Conservation (phyloP, 148 eudicot genomes). For the Hydrangea macrophylla region DNA sequence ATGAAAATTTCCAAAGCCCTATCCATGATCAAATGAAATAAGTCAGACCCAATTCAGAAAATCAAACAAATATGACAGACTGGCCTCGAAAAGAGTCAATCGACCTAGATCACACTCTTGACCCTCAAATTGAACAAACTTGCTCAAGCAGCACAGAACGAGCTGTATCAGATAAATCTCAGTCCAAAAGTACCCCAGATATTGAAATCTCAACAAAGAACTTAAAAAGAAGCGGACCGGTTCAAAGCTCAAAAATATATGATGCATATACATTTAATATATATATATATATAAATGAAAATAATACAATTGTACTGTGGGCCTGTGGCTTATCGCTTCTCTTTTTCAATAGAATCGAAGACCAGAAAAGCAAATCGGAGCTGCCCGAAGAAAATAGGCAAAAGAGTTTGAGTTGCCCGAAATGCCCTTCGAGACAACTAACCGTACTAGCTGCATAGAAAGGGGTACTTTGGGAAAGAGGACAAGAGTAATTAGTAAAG, state of each 20-base stretch:
- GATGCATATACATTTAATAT: not conserved
- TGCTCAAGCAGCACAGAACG: not conserved
- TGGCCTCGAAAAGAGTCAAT: conserved; percentile 8
- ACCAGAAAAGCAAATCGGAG: conserved; percentile 39
- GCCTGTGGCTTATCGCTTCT: conserved; percentile 17
- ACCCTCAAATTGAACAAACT: conserved; percentile 16
- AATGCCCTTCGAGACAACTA: not conserved
- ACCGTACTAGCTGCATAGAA: not conserved
- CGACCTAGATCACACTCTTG: conserved; percentile 46
- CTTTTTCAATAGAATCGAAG: conserved; percentile 48
- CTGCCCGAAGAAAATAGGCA: conserved; percentile 50
- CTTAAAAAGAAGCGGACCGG: conserved; percentile 40
- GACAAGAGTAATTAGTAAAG: not conserved
- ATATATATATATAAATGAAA: not conserved
- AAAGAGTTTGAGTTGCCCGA: conserved; percentile 34
- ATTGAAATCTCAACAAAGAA: conserved; percentile 32
- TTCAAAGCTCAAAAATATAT: conserved; percentile 41
- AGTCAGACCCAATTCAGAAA: conserved; percentile 28
- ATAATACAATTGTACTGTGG: not conserved
- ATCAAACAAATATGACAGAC: conserved; percentile 11
- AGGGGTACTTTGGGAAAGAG: conserved; percentile 13
- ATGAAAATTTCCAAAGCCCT: too few species aligned
- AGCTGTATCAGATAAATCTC: conserved; percentile 20
- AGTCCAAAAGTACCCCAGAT: conserved; percentile 27
- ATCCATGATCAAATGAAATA: conserved; percentile 13